These are phyloP conservation scores for Pleurotus eryngii DNA, from an alignment of 768 basidiomycete species.

Conservation along the genomic window DNA sequence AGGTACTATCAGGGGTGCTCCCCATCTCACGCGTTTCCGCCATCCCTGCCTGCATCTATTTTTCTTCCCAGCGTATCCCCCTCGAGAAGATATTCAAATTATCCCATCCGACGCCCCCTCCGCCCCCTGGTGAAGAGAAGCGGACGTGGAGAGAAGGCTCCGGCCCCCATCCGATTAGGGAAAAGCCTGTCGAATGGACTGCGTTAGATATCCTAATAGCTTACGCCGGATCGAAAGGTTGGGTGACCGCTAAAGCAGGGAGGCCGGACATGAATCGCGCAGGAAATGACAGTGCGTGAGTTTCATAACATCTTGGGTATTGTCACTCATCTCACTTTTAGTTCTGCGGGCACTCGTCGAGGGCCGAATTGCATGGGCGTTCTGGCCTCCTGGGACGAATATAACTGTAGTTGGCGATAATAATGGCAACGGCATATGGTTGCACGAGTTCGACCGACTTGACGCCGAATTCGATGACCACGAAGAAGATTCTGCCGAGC, in stretches of 20 bases:
- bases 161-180: constrained; percentile 18
- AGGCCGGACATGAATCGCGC: constrained; percentile 86
- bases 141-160: constrained; percentile 72
- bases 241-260: constrained; percentile 89
- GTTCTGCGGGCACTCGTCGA: constrained; percentile 84
- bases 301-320: background rate
- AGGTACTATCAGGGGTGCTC: constrained; percentile 70
- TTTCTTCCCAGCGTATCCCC: constrained; percentile 64
- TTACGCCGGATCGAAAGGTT: constrained; percentile 74
- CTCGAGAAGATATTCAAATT: constrained; percentile 70
- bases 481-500: constrained; percentile 23
- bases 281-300: constrained; percentile 75
- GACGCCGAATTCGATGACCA: constrained; percentile 31
- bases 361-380: constrained; percentile 78
- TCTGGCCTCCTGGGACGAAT: constrained; percentile 65
- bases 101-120: constrained; percentile 42
- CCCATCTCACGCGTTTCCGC: constrained; percentile 84
- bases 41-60: constrained; percentile 79
- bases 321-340: constrained; percentile 24
- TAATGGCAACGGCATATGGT: constrained; percentile 54
- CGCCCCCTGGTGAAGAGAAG: constrained; percentile 51
- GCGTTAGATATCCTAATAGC: constrained; percentile 81
- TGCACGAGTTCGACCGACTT: constrained; percentile 33
- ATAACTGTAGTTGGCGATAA: constrained; percentile 21
- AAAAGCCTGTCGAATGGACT: constrained; percentile 57